These are phyloP conservation scores for Anthoceros angustus DNA, from an alignment of 225 moss, liverwort and hornwort genomes.

Conservation along the genomic window DNA sequence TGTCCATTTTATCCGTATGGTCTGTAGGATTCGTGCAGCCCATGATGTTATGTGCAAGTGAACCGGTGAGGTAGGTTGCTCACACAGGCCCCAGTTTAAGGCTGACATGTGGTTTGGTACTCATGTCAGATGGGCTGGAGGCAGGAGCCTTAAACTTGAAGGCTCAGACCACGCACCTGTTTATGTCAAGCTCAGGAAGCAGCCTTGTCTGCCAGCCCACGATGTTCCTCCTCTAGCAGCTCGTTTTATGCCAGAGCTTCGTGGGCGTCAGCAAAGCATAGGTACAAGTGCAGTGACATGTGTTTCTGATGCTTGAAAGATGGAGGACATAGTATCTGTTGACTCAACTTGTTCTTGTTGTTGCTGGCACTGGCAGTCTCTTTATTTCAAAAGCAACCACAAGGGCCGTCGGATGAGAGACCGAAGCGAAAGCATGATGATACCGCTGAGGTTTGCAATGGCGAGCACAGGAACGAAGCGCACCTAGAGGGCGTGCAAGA, in stretches of 20 bases:
- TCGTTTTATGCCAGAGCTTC: slow-evolving; percentile 88
- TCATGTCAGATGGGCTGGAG: slow-evolving; percentile 56
- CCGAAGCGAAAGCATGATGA: slow-evolving; percentile 15
- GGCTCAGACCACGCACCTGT: slow-evolving; percentile 97
- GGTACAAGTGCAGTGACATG: slow-evolving; percentile 12
- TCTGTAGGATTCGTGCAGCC: background rate
- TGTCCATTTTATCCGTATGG: slow-evolving; percentile 1
- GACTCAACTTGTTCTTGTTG: background rate
- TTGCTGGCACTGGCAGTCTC: slow-evolving; percentile 32
- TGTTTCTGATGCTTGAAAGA: too few species aligned
- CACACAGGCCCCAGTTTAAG: background rate
- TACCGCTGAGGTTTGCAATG: too few species aligned
- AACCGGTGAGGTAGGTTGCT: background rate
- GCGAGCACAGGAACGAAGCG: too few species aligned
- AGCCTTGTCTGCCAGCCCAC: slow-evolving; percentile 40
- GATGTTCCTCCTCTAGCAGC: slow-evolving; percentile 87
- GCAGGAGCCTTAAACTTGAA: slow-evolving; percentile 65
- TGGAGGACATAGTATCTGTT: too few species aligned
- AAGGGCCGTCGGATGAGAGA: slow-evolving; percentile 14
- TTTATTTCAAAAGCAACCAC: slow-evolving; percentile 44
- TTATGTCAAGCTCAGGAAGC: slow-evolving; percentile 37
- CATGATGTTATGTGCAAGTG: too few species aligned
- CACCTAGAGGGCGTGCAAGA: too few species aligned
- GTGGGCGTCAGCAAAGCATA: slow-evolving; percentile 86
- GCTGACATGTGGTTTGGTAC: background rate